Base-by-base conservation (phyloP, 1,284 basidiomycete species). In the Gymnopus androsaceus region DNA sequence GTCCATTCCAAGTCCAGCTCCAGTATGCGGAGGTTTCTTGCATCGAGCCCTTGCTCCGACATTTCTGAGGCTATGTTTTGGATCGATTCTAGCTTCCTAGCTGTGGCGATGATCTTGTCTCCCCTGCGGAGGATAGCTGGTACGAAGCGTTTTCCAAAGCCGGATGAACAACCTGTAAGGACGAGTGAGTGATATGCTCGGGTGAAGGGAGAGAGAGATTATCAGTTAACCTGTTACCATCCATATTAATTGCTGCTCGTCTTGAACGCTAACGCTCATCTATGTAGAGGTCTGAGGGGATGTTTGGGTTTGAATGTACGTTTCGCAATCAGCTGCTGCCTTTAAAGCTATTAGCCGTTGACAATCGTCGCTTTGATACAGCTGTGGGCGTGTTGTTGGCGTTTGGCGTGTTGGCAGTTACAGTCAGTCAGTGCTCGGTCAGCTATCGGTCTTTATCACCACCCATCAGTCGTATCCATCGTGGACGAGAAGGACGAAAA, bases 71-170 rank as follows among this genome's bases (percentile, higher is more conserved):
- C 28, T 12, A 48, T 15, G n/a, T 31, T 48, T 21, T 48, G 17
- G 19, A 48, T 48, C 11, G 46, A 34, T n/a, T 61, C 66, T 11
- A 67, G 47, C 5, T 59, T 56, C 4, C 69, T 62, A 12, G 67
- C 62, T 1, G 68, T 65, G 28, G 68, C 70, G 28, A 71, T 66
- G 34, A 71, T 68, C 25, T 54, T 63, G 54, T 72, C 71, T 14
- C 72, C 71, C 42, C 69, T 65, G 15, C 64, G 62, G 14, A 73
- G 64, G 9, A 60, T 66, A 9, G 58, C 59, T n/a, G 59, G 31
- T 36, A 68, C 66, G 36, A 74, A 61, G 12, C 59, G 60, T 21
- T 60, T 62, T 4, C 72, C 72, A 33, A 74, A 64, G n/a, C 72
- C 72, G 5, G 71, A 69, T 3, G 70, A 65, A 4, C 69, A 70